Conservation (phyloP, 306 rosid species). For the Lathyrus aphaca region DNA sequence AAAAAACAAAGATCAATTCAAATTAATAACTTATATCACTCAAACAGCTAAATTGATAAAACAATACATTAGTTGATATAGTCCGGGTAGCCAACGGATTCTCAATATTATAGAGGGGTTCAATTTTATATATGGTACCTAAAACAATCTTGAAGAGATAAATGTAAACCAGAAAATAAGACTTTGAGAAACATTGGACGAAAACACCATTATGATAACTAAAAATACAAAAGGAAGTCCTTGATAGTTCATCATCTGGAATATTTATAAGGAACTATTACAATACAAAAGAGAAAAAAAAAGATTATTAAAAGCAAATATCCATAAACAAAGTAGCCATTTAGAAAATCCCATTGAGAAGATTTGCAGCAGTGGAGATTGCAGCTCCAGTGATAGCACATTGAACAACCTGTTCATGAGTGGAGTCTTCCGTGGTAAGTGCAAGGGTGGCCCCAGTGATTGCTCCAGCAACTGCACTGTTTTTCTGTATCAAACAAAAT, state of each 20-base stretch:
- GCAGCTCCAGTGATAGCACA: slow-evolving; percentile 96
- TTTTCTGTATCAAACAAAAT: slow-evolving; percentile 67
- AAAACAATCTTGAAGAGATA: too few species aligned
- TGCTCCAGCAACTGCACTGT: slow-evolving; percentile 93
- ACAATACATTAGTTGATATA: too few species aligned
- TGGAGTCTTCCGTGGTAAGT: slow-evolving; percentile 60
- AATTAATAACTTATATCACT: too few species aligned
- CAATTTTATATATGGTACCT: too few species aligned
- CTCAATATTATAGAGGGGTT: too few species aligned
- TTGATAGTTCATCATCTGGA: slow-evolving; percentile 37
- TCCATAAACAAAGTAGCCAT: slow-evolving; percentile 14
- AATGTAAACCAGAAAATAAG: neutral
- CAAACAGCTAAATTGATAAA: too few species aligned
- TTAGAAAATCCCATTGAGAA: slow-evolving; percentile 71
- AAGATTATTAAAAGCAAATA: neutral
- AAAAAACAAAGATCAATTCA: too few species aligned
- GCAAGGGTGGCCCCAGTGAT: slow-evolving; percentile 84
- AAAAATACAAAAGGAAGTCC: slow-evolving; percentile 17
- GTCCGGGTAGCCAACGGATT: too few species aligned
- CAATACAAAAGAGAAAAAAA: slow-evolving; percentile 20
- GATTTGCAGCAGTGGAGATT: slow-evolving; percentile 84
- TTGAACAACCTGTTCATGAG: slow-evolving; percentile 80
- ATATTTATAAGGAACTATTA: slow-evolving; percentile 23
- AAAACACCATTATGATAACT: neutral
- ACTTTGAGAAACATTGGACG: too few species aligned